A percentile compares a stretch with the other conserved stretches of the same genome.
phyloP scores from a whole-genome alignment of 1,284 basidiomycete genomes.

The Ganoderma lucidum region DNA sequence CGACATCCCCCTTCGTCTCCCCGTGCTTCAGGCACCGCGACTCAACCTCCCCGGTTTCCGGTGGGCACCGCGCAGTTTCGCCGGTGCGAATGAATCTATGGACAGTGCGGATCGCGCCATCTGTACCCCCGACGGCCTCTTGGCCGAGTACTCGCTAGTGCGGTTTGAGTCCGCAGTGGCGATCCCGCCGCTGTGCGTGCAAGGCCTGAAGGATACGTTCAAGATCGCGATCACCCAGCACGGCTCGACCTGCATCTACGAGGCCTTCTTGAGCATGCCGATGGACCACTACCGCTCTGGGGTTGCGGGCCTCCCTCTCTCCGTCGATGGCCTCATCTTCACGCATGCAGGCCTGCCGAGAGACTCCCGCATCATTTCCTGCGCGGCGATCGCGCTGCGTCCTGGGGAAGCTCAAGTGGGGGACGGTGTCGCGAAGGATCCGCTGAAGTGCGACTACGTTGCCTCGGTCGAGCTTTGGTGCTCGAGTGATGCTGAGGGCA shows the following conservation, averaged over 20 bases:
- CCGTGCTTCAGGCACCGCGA: background rate
- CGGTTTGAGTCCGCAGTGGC: slow-evolving; percentile 4
- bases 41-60: slow-evolving; percentile 10
- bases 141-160: slow-evolving; percentile 6
- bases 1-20: background rate
- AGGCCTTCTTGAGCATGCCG: slow-evolving; percentile 8
- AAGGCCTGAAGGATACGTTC: slow-evolving; percentile 5
- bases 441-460: slow-evolving; percentile 7
- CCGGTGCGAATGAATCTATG: background rate
- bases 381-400: slow-evolving; percentile 7
- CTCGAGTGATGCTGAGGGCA: slow-evolving; percentile 5
- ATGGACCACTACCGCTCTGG: slow-evolving; percentile 6
- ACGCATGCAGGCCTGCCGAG: background rate
- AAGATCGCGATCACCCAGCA: slow-evolving; percentile 11
- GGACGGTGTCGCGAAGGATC: background rate
- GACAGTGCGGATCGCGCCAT: background rate
- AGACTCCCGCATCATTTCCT: slow-evolving; percentile 8
- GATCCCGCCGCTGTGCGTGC: slow-evolving; percentile 7
- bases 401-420: background rate
- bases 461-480: slow-evolving; percentile 9
- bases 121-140: background rate
- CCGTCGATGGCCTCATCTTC: slow-evolving; percentile 7
- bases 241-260: slow-evolving; percentile 6
- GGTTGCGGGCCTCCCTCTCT: slow-evolving; percentile 3
- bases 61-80: slow-evolving; percentile 8